Evolutionary conservation across 305 asterid species (phyloP).

Genomic region (Fraxinus angustifolia): DNA sequence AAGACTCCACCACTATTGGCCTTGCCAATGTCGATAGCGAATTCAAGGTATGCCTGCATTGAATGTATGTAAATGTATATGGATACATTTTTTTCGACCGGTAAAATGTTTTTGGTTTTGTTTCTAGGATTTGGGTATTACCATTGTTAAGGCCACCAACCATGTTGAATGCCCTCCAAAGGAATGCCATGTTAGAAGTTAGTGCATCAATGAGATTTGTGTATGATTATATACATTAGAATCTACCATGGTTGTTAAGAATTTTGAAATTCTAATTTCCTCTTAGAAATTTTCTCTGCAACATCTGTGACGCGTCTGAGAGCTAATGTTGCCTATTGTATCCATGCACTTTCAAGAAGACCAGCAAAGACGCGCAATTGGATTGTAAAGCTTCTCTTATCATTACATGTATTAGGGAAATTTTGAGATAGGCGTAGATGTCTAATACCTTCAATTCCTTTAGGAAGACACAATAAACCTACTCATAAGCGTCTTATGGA

Average conservation of each 20-base stretch:
- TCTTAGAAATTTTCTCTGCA: constrained; percentile 56
- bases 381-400: constrained; percentile 48
- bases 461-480: too few relatives aligned
- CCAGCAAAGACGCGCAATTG: constrained; percentile 69
- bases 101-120: constrained; percentile 5
- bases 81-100: background rate
- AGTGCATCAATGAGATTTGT: constrained; percentile 23
- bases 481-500: too few relatives aligned
- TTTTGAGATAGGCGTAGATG: background rate
- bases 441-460: too few relatives aligned
- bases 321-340: constrained; percentile 91
- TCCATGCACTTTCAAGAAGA: constrained; percentile 78
- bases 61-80: background rate
- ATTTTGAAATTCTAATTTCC: background rate
- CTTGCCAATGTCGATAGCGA: constrained; percentile 87
- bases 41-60: constrained; percentile 53
- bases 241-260: background rate
- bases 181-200: constrained; percentile 86
- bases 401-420: background rate
- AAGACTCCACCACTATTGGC: constrained; percentile 88
- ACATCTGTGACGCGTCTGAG: constrained; percentile 60
- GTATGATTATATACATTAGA: background rate
- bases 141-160: constrained; percentile 90
- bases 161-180: constrained; percentile 80
- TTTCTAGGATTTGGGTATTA: constrained; percentile 74